A percentile compares a stretch with the other conserved stretches of the same genome.
These are phyloP conservation scores for Tylopilus felleus DNA, from an alignment of 768 basidiomycete species.

Conservation along the genomic window DNA sequence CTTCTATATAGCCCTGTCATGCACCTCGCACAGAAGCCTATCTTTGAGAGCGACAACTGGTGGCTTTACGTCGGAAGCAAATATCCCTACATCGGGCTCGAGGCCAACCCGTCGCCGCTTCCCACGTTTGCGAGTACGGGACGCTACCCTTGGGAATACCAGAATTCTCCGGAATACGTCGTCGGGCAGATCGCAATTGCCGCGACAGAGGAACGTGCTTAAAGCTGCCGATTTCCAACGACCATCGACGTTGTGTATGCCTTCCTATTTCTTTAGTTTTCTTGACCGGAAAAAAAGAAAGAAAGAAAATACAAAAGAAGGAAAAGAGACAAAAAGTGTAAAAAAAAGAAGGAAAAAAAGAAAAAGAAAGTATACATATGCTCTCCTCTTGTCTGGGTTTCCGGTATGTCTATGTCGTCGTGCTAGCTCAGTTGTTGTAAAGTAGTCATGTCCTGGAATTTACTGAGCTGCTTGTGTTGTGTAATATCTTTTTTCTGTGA, in stretches of 20 bases:
- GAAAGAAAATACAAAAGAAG: neutral
- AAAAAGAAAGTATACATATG: too few species aligned
- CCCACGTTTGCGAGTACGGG: neutral
- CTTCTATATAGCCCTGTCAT: neutral
- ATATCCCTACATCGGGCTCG: neutral
- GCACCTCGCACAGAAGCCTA: neutral
- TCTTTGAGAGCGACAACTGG: neutral
- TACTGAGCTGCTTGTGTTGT: neutral
- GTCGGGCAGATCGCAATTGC: neutral
- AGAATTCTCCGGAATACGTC: neutral
- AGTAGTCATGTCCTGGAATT: neutral
- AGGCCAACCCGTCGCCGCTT: conserved; percentile 1
- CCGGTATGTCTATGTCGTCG: too few species aligned
- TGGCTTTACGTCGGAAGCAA: neutral
- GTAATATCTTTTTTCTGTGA: too few species aligned
- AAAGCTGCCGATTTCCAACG: neutral
- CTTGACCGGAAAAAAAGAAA: neutral
- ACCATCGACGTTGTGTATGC: neutral
- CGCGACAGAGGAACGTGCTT: neutral
- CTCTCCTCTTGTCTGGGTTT: too few species aligned
- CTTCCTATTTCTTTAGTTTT: neutral
- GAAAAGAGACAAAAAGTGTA: neutral
- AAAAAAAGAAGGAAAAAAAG: too few species aligned
- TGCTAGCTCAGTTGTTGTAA: conserved; percentile 1
- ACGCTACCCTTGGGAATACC: neutral